Evolutionary conservation across 768 basidiomycete genomes (phyloP).

Genomic region (Calocybe cyanea): DNA sequence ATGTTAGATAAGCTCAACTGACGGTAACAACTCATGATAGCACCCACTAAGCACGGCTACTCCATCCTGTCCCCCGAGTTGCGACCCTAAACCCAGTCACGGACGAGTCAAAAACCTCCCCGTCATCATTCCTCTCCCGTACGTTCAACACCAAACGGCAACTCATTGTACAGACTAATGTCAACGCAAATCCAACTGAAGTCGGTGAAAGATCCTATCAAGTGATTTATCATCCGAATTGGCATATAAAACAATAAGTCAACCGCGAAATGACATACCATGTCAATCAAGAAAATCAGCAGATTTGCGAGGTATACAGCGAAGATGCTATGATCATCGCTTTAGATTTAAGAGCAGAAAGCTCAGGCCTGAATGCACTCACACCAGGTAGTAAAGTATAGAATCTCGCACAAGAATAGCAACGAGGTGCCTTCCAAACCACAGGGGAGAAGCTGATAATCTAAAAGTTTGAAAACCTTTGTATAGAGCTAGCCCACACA

Average conservation of each 20-base stretch:
- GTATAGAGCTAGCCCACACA: conserved; percentile 48
- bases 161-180: conserved; percentile 53
- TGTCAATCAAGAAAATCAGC: conserved; percentile 37
- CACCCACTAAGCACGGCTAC: too few relatives aligned
- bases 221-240: background rate
- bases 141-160: conserved; percentile 56
- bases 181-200: conserved; percentile 54
- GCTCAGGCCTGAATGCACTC: conserved; percentile 20
- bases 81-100: too few relatives aligned
- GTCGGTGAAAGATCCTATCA: conserved; percentile 42
- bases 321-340: conserved; percentile 41
- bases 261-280: conserved; percentile 13
- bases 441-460: conserved; percentile 31
- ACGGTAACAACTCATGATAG: too few relatives aligned
- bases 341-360: background rate
- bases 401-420: conserved; percentile 55
- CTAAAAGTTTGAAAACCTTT: conserved; percentile 45
- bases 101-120: too few relatives aligned
- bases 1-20: too few relatives aligned
- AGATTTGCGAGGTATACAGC: conserved; percentile 51
- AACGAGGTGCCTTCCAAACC: conserved; percentile 41
- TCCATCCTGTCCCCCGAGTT: too few relatives aligned
- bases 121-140: conserved; percentile 37
- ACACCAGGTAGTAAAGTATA: conserved; percentile 55
- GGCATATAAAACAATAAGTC: background rate